phyloP scores from a whole-genome alignment of 2,329 filamentous ascomycete species.

The Calonectria montana region DNA sequence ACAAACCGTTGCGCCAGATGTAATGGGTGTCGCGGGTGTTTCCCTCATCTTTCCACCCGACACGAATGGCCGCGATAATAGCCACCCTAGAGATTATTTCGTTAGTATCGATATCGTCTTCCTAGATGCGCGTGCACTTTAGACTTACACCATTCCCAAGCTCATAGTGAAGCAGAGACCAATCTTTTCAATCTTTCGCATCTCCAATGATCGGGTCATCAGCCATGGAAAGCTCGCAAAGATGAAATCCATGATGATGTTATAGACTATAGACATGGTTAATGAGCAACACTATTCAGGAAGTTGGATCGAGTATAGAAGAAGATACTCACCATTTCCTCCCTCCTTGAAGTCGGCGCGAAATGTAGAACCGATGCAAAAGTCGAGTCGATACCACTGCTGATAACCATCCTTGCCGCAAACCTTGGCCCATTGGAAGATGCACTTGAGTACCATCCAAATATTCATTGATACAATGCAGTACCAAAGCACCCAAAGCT shows the following conservation, averaged over 20 bases:
- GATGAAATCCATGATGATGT: constrained; percentile 65
- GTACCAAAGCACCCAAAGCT: constrained; percentile 58
- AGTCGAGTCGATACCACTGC: constrained; percentile 59
- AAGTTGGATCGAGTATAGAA: too few relatives aligned
- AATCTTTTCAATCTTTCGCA: constrained; percentile 60
- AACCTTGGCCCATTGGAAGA: constrained; percentile 62
- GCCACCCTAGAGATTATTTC: constrained; percentile 49
- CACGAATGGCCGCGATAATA: constrained; percentile 59
- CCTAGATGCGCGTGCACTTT: background rate
- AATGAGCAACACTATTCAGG: background rate
- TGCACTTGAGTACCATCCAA: constrained; percentile 59
- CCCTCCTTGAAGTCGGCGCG: constrained; percentile 60
- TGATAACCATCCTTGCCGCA: constrained; percentile 56
- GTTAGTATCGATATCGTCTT: background rate
- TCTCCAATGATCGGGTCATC: constrained; percentile 60
- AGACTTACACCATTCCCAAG: constrained; percentile 57
- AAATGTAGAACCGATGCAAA: constrained; percentile 54
- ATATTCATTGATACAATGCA: constrained; percentile 61
- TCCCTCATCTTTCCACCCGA: constrained; percentile 60
- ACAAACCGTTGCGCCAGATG: constrained; percentile 53
- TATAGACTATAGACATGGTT: constrained; percentile 53
- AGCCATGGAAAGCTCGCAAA: constrained; percentile 63
- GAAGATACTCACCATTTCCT: constrained; percentile 57
- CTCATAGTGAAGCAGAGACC: constrained; percentile 63
- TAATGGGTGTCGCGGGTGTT: constrained; percentile 59